A percentile compares a stretch with the other conserved stretches of the same genome.
These are phyloP conservation scores for Oidium heveae DNA, from an alignment of 2,329 filamentous ascomycete species.

Conservation along the genomic window DNA sequence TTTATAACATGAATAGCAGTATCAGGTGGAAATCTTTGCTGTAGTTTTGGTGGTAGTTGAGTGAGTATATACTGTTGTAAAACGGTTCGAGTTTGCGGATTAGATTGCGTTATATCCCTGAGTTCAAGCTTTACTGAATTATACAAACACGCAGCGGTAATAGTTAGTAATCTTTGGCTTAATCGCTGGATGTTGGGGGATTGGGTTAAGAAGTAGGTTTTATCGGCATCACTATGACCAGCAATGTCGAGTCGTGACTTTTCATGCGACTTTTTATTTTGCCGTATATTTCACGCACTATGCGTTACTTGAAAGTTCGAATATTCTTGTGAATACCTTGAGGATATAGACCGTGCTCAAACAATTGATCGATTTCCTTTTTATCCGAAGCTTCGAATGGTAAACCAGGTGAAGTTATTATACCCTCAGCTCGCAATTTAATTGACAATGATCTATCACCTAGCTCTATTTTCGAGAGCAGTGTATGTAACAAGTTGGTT, in stretches of 20 bases:
- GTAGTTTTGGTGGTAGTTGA: background rate
- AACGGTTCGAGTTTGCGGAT: background rate
- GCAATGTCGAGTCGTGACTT: background rate
- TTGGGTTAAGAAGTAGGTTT: background rate
- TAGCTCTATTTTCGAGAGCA: background rate
- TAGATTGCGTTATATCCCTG: background rate
- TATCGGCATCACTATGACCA: background rate
- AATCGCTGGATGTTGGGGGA: background rate
- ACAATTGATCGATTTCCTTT: background rate
- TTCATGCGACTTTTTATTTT: background rate
- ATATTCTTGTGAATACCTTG: background rate
- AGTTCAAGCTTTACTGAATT: background rate
- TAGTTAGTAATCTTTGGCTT: background rate
- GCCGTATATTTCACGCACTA: background rate
- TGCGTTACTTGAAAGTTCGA: background rate
- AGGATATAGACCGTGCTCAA: background rate
- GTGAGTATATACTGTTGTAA: background rate
- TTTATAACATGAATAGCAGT: background rate
- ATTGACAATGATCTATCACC: background rate
- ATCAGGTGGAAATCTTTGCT: background rate
- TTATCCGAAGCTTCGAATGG: slow-evolving; percentile 1
- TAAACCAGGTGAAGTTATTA: background rate
- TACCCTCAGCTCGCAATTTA: background rate
- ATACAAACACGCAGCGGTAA: background rate
- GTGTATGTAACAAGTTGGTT: background rate